Evolutionary conservation across 169 alveolate species (phyloP).

Genomic region (Cryptosporidium bovis): DNA sequence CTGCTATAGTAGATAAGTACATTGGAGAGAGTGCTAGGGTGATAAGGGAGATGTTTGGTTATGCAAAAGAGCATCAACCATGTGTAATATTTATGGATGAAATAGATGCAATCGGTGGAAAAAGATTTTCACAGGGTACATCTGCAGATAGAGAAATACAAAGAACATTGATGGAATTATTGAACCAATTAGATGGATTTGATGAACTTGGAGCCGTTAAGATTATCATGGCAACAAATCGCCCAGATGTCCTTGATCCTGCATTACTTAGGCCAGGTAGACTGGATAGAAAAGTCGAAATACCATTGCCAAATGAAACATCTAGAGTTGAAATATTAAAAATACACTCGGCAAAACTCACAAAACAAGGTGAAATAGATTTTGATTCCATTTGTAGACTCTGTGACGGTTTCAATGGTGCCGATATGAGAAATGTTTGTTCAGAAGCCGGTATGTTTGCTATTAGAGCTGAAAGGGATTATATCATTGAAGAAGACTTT

Average conservation of each 20-base stretch:
- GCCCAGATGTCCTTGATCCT: slow-evolving; percentile 99
- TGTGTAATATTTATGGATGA: slow-evolving; percentile 99
- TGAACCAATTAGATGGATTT: slow-evolving; percentile 99
- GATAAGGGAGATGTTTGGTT: slow-evolving; percentile 98
- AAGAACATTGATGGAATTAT: slow-evolving; percentile 95
- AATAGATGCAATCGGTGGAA: slow-evolving; percentile 99
- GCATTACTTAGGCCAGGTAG: slow-evolving; percentile 99
- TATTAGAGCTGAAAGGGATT: slow-evolving; percentile 97
- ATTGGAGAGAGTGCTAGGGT: slow-evolving; percentile 99
- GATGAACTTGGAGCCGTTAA: slow-evolving; percentile 99
- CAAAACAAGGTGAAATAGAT: slow-evolving; percentile 95
- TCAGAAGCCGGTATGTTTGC: slow-evolving; percentile 99
- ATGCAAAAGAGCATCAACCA: slow-evolving; percentile 98
- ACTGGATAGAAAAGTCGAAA: slow-evolving; percentile 98
- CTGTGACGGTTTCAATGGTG: slow-evolving; percentile 98
- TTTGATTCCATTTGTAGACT: slow-evolving; percentile 94
- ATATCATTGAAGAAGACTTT: slow-evolving; percentile 98
- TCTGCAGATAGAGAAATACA: slow-evolving; percentile 99
- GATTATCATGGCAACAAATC: slow-evolving; percentile 99
- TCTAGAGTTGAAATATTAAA: slow-evolving; percentile 95
- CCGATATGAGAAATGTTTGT: slow-evolving; percentile 99
- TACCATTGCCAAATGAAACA: slow-evolving; percentile 97
- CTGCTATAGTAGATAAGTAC: slow-evolving; percentile 98
- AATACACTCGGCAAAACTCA: slow-evolving; percentile 95
- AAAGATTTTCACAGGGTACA: slow-evolving; percentile 97